A percentile compares a stretch with the other conserved stretches of the same genome.
Evolutionary conservation across 345 rosid species (phyloP).

Genomic region (Zanthoxylum bungeanum): DNA sequence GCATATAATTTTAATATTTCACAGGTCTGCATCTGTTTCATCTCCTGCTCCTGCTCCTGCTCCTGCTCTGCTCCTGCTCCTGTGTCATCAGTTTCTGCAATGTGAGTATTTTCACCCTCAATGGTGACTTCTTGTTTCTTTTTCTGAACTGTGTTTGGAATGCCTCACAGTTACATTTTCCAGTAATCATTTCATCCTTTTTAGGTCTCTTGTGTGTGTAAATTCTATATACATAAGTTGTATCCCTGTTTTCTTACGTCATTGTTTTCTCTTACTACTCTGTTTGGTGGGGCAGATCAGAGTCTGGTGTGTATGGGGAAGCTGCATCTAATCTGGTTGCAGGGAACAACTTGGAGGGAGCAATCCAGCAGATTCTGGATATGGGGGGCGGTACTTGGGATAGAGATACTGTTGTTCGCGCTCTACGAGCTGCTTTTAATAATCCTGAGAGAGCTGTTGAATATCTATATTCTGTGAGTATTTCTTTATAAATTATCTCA

Average conservation of each 20-base stretch:
- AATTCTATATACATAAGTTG: not conserved
- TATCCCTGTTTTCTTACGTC: not conserved
- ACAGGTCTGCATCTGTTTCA: constrained; percentile 32
- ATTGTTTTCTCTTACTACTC: not conserved
- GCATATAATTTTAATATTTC: not conserved
- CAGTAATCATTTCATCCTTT: not conserved
- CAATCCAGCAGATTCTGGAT: constrained; percentile 88
- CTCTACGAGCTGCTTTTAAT: constrained; percentile 93
- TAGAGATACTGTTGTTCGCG: constrained; percentile 82
- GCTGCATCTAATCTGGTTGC: constrained; percentile 92
- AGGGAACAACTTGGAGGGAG: constrained; percentile 73
- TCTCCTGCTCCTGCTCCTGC: constrained; percentile 18
- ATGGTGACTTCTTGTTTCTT: constrained; percentile 9
- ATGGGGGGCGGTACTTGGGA: constrained; percentile 98
- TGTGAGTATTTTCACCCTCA: constrained; percentile 21
- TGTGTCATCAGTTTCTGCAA: constrained; percentile 19
- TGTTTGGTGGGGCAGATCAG: constrained; percentile 43
- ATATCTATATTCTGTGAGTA: constrained; percentile 81
- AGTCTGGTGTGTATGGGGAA: constrained; percentile 58
- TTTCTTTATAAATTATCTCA: not conserved
- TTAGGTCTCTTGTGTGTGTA: not conserved
- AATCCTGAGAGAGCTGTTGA: constrained; percentile 98
- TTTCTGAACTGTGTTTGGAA: not conserved
- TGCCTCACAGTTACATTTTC: not conserved
- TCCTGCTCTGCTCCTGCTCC: too few relatives aligned